These are phyloP conservation scores for Cyclospora cayetanensis DNA, from an alignment of 169 alveolate species.

Conservation along the genomic window DNA sequence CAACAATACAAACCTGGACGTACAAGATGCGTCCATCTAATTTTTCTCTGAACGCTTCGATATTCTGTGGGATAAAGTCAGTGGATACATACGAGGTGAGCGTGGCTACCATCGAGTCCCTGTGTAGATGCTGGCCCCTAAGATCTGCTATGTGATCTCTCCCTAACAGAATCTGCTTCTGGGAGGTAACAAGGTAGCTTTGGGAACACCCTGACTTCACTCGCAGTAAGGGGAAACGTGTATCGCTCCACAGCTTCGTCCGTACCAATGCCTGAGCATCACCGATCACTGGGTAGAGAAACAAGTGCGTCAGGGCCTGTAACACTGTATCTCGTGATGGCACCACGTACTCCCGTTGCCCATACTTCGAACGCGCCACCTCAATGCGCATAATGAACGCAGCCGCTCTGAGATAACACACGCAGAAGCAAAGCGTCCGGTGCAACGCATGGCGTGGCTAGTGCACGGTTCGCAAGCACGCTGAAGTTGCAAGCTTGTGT, in stretches of 20 bases:
- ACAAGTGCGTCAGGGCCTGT: constrained; percentile 39
- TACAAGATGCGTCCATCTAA: constrained; percentile 50
- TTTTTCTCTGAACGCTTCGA: constrained; percentile 36
- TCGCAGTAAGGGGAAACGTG: constrained; percentile 43
- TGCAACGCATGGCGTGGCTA: neutral
- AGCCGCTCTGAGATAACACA: constrained; percentile 22
- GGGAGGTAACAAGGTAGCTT: constrained; percentile 43
- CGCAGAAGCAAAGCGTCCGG: neutral
- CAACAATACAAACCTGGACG: constrained; percentile 54
- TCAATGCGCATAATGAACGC: constrained; percentile 62
- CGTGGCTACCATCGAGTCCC: constrained; percentile 64
- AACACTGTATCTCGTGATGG: constrained; percentile 61
- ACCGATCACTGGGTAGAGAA: constrained; percentile 45
- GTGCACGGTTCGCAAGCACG: neutral
- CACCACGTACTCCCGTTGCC: constrained; percentile 60
- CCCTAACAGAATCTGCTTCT: constrained; percentile 43
- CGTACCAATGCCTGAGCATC: constrained; percentile 65
- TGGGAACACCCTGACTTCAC: constrained; percentile 41
- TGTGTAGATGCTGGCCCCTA: constrained; percentile 46
- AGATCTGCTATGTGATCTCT: constrained; percentile 55
- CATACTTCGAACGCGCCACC: constrained; percentile 54
- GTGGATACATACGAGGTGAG: constrained; percentile 51
- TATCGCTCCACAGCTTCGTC: constrained; percentile 41
- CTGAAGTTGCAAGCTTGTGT: neutral
- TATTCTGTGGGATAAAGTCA: constrained; percentile 59